Conservation (phyloP, 2,329 filamentous ascomycete genomes). For the Paraphoma sp. region DNA sequence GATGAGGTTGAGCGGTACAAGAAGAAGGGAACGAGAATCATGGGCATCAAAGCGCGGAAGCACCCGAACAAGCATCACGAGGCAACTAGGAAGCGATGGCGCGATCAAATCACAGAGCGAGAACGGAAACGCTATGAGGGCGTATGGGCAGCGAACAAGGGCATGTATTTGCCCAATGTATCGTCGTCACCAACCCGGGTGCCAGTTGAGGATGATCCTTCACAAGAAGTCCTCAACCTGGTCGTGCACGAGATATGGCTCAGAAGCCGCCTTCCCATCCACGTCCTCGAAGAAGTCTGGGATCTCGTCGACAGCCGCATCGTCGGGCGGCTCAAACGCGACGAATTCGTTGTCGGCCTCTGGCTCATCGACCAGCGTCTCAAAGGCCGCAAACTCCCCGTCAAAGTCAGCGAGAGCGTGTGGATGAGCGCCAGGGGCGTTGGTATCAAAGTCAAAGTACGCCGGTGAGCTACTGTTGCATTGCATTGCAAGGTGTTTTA, state of each 20-base stretch:
- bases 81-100: slow-evolving; percentile 76
- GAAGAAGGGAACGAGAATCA: slow-evolving; percentile 64
- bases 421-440: slow-evolving; percentile 71
- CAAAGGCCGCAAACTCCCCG: slow-evolving; percentile 78
- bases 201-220: slow-evolving; percentile 29
- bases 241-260: slow-evolving; percentile 79
- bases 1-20: slow-evolving; percentile 63
- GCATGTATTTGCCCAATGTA: slow-evolving; percentile 50
- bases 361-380: slow-evolving; percentile 84
- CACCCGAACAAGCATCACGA: slow-evolving; percentile 78
- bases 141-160: slow-evolving; percentile 83
- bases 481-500: slow-evolving; percentile 22
- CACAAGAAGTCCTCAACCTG: slow-evolving; percentile 68
- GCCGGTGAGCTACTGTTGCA: slow-evolving; percentile 4
- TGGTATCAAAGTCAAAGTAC: slow-evolving; percentile 48
- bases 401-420: slow-evolving; percentile 73
- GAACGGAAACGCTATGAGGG: slow-evolving; percentile 85
- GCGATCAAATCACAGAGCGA: slow-evolving; percentile 72
- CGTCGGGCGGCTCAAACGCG: slow-evolving; percentile 64
- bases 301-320: slow-evolving; percentile 69
- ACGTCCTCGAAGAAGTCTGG: slow-evolving; percentile 79
- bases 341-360: slow-evolving; percentile 82
- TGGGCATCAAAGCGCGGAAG: slow-evolving; percentile 51
- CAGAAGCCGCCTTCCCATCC: slow-evolving; percentile 69
- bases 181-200: slow-evolving; percentile 1